Percentiles rank a stretch among this genome's conserved stretches.
Conservation (phyloP, 164 flowering plant species). For the Nymphaea colorata region DNA sequence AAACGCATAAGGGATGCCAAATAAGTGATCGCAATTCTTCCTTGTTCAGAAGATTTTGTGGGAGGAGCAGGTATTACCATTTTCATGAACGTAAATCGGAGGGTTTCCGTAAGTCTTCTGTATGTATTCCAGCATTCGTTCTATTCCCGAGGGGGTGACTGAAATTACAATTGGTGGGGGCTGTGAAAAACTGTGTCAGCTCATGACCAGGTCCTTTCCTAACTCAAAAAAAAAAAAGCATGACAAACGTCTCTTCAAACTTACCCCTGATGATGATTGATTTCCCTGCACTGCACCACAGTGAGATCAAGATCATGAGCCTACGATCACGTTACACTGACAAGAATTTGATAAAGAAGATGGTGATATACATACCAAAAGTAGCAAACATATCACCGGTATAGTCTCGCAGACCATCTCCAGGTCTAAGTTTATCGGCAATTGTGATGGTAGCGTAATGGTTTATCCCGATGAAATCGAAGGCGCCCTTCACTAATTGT, state of each 20-base stretch:
- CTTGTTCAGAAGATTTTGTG: not conserved
- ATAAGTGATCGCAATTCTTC: too few relatives aligned
- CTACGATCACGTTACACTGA: too few relatives aligned
- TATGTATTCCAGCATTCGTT: constrained; percentile 30
- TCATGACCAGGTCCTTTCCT: constrained; percentile 1
- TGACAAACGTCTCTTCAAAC: not conserved
- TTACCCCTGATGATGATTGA: constrained; percentile 14
- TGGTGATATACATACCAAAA: not conserved
- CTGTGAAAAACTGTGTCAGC: constrained; percentile 3
- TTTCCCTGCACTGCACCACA: constrained; percentile 6
- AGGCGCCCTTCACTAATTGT: constrained; percentile 33
- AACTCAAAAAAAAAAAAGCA: not conserved
- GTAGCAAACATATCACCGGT: constrained; percentile 23
- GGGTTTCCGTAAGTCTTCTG: constrained; percentile 57
- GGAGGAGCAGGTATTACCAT: constrained; percentile 11
- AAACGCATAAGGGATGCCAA: not conserved
- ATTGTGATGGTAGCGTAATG: constrained; percentile 22
- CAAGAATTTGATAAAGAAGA: too few relatives aligned
- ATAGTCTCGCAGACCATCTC: constrained; percentile 25
- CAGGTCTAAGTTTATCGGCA: constrained; percentile 21
- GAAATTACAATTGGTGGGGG: constrained; percentile 10
- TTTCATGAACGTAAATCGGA: constrained; percentile 30
- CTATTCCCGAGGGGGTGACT: constrained; percentile 21
- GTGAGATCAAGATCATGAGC: not conserved
- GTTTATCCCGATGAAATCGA: constrained; percentile 47